Evolutionary conservation across 1,284 basidiomycete species (phyloP), one percentile per base, ranked within the genome.

Genomic region (Fomitopsis palustris): DNA sequence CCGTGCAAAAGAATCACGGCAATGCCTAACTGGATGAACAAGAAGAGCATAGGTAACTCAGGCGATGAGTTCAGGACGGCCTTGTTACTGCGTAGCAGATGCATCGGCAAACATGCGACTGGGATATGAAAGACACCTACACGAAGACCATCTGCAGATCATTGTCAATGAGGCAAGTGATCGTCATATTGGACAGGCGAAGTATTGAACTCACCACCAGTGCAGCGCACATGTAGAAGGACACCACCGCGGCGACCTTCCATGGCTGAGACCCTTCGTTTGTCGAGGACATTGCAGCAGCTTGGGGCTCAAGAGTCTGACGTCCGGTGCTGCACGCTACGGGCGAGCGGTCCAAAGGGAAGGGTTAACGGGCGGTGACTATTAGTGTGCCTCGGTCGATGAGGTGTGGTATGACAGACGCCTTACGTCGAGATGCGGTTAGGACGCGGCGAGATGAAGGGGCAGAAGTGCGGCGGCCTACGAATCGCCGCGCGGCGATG

Each of bases 171-270:
- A 37, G 35, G 45, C 12, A 42, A 59, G 49, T 55, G 58, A 27
- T 57, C 17, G 21, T 43, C 29, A 53, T 53, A 17, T 33, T 42
- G 4, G 4, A 8, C 41, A 31, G 25, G 16, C 9, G 8, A 23
- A 4, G 43, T 14, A 35, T 35, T 29, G 33, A 38, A 79, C 86
- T 71, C 71, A 90, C 87, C 53, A 89, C 81, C 9, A 92, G 75
- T 2, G 89, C 88, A 5, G 88, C 82, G 23, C 73, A 70, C 88
- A 92, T 90, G 78, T 91, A 92, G 72, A 92, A 92, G 9, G 77
- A 67, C 61, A 92, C 88, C 37, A 91, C 89, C n/a, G 73, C 81
- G 14, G 85, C 83, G 55, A 92, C 85, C 70, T 86, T 78, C 59
- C 67, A 78, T 61, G 60, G 62, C 60, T 69, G 74, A 68, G 65